Conservation (phyloP, 140 eudicot species). For the Bidens hawaiensis region DNA sequence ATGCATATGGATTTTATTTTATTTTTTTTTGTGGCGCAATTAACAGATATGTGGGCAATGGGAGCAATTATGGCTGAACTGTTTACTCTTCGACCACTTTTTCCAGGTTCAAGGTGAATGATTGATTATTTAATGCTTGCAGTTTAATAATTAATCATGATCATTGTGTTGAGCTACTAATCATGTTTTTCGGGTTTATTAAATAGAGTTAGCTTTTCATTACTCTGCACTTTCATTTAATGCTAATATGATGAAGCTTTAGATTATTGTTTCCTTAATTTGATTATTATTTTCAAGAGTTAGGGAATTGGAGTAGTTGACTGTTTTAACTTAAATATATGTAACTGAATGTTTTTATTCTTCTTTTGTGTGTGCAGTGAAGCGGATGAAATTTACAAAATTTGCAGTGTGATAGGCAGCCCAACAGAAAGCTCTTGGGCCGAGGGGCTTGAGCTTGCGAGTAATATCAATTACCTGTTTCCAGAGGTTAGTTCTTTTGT, state of each 20-base stretch:
- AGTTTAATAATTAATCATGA: background rate
- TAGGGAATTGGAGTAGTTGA: background rate
- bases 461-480: slow-evolving; percentile 66
- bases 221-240: background rate
- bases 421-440: slow-evolving; percentile 69
- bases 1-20: background rate
- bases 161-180: background rate
- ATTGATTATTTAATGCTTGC: background rate
- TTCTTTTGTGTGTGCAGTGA: slow-evolving; percentile 61
- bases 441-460: slow-evolving; percentile 76
- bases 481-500: slow-evolving; percentile 63
- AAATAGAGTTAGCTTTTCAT: no score
- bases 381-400: slow-evolving; percentile 92
- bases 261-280: background rate
- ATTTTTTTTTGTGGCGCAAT: background rate
- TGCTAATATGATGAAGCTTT: slow-evolving; percentile 1
- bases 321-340: background rate
- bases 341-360: background rate
- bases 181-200: background rate
- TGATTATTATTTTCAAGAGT: background rate
- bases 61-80: slow-evolving; percentile 96
- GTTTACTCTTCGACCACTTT: slow-evolving; percentile 88
- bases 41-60: slow-evolving; percentile 99
- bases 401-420: slow-evolving; percentile 86
- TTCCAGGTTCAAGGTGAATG: slow-evolving; percentile 88